phyloP scores from a whole-genome alignment of 2,329 filamentous ascomycete species.

The Myriosclerotinia curreyana region DNA sequence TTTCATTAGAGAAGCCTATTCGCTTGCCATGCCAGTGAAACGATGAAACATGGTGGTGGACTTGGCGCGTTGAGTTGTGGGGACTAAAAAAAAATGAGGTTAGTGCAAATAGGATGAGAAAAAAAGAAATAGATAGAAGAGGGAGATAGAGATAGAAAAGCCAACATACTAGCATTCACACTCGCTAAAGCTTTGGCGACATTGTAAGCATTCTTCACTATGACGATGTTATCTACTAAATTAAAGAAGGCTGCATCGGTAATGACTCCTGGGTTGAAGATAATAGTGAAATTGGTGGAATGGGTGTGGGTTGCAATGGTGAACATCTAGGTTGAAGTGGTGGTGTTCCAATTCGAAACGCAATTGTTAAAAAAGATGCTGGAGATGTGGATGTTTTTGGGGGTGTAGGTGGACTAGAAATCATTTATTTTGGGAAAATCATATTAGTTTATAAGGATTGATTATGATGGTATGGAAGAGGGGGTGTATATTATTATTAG shows the following conservation, averaged over 20 bases:
- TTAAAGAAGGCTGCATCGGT: neutral
- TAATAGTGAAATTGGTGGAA: constrained; percentile 1
- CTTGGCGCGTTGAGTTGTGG: neutral
- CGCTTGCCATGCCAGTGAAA: neutral
- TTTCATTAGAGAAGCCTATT: neutral
- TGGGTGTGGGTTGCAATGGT: neutral
- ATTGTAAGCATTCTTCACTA: constrained; percentile 5
- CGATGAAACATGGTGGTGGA: neutral
- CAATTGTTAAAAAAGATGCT: constrained; percentile 20
- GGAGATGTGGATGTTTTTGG: neutral
- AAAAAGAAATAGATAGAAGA: too few relatives aligned
- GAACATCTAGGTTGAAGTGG: constrained; percentile 1
- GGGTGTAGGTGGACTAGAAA: constrained; percentile 17
- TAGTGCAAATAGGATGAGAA: too few relatives aligned
- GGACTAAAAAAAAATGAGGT: neutral
- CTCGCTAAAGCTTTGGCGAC: neutral
- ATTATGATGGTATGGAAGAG: too few relatives aligned
- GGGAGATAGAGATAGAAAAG: neutral
- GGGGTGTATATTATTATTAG: too few relatives aligned
- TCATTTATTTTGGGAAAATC: too few relatives aligned
- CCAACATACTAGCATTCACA: neutral
- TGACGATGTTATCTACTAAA: constrained; percentile 14
- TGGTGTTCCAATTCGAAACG: neutral
- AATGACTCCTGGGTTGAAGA: constrained; percentile 15
- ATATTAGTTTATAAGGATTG: too few relatives aligned